phyloP scores from a whole-genome alignment of 2,329 filamentous ascomycete genomes.

The Fusarium secorum region DNA sequence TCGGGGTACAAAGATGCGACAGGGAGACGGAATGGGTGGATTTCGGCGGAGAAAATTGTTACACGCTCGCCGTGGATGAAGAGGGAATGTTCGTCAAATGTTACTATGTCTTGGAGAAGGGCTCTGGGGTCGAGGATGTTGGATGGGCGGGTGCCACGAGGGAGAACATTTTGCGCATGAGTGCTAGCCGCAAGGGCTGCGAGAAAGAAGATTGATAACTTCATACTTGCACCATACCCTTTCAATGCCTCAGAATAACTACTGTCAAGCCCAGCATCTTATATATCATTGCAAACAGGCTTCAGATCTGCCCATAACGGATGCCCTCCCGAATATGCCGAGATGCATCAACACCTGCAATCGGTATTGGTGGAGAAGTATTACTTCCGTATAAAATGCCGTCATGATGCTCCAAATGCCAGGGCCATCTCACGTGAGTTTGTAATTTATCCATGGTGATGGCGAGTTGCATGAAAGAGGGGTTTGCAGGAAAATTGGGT shows the following conservation, averaged over 20 bases:
- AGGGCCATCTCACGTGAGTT: neutral
- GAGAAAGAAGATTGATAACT: slow-evolving; percentile 8
- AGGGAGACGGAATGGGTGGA: slow-evolving; percentile 70
- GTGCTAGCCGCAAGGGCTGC: neutral
- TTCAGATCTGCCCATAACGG: neutral
- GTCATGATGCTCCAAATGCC: neutral
- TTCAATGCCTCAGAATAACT: accelerated
- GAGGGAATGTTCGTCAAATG: slow-evolving; percentile 76
- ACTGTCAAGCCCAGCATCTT: neutral
- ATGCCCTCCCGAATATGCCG: slow-evolving; percentile 18
- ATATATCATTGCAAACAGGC: neutral
- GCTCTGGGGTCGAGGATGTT: slow-evolving; percentile 39
- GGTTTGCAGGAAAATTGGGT: neutral
- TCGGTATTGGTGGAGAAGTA: slow-evolving; percentile 31
- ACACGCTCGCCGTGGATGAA: slow-evolving; percentile 74
- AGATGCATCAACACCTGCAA: neutral
- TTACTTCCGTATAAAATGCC: neutral
- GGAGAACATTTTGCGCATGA: slow-evolving; percentile 23
- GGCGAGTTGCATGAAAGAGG: slow-evolving; percentile 10
- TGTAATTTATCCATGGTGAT: slow-evolving; percentile 29
- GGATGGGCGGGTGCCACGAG: slow-evolving; percentile 30
- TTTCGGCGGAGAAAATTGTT: slow-evolving; percentile 76
- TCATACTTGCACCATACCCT: slow-evolving; percentile 5
- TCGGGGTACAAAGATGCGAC: slow-evolving; percentile 67
- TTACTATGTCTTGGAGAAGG: slow-evolving; percentile 56